Base-by-base conservation (phyloP, 345 rosid genomes). In the Ailanthus altissimus region DNA sequence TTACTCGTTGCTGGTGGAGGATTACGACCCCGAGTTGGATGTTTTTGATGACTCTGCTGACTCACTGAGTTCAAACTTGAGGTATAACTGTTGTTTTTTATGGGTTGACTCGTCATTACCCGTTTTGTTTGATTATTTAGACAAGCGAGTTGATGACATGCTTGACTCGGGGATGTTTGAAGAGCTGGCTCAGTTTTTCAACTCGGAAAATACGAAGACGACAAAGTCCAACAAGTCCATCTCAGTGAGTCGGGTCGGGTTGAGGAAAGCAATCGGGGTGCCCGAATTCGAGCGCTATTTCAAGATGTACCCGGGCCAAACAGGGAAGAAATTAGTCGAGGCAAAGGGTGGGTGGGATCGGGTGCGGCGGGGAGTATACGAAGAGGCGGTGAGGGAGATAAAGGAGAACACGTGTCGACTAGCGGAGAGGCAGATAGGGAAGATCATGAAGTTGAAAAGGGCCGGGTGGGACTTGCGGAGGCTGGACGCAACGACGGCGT, bases 121-220 rank as follows among this genome's bases (percentile, higher is more conserved):
- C 16, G 87, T 93, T n/a, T 84, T 96, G 0, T 81, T 75, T 78
- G 90, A 92, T n/a, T 92, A 93, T 77, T 75, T 96, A 0, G 53
- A 84, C 45, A 81, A 65, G 72, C 82, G 99, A 26, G 99, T 93
- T 38, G 99, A 96, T 74, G 97, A 93, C 8, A 96, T 96, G 99
- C 89, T 96, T 53, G 88, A 78, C n/a, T 80, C 83, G 32, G 99
- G 98, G 69, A 93, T 96, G 99, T 86, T 92, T 63, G 88, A 91
- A 18, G 99, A 96, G 84, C 66, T 96, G 25, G 75, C 79, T 6
- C 65, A 72, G 76, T 91, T 85, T 43, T 91, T 85, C 81, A 77
- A 85, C 66, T 84, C 89, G 59, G 71, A 25, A 0, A 63, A 79
- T 61, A 51, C 78, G 28, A 14, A 72, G 14, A 40, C 26, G 65